Evolutionary conservation across 2,329 filamentous ascomycete species (phyloP), one percentile per base, ranked within the genome.

Genomic region (Mycosphaerella arachidis): DNA sequence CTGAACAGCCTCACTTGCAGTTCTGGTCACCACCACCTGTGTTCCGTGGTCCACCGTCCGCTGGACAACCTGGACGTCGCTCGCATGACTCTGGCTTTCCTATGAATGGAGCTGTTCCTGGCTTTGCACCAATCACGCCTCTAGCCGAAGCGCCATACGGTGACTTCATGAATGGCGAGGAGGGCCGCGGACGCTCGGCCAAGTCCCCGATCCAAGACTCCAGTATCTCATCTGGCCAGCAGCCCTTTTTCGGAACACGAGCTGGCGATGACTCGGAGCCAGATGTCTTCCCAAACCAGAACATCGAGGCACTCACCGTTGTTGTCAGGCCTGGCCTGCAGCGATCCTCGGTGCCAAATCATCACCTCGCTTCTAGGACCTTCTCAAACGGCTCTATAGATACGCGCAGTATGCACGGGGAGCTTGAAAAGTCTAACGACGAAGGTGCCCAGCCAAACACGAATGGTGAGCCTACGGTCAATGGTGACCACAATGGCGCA

Each of bases 301-400:
- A 83, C 68, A 76, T 83, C 62, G 76, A 78, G 65, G 75, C 75
- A 58, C 75, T 86, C 63, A 78, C 77, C 46, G 81, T 84, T 60
- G 75, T 86, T 62, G 79, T 84, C 57, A 77, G 69, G 70, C 66
- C 69, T 62, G 66, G 66, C 43, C 53, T 60, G 20, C 70, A 63
- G 65, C 72, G 66, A 68, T 52, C 50, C 6, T 52, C 50, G 27
- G 66, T 69, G 59, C 71, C 74, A 31, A 76, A 73, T 66, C 76
- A 77, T 66, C 74, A 70, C 55, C 66, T 74, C 43, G 74, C 75
- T 27, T 75, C 76, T 20, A 76, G 79, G 71, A 82, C 79, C 20
- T 83, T 82, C 72, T 82, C 81, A 63, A 82, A 84, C 71, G 78
- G 80, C 63, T 82, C 78, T 53, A 79, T 85, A 72, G 79, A 86